Conservation (phyloP, 1,284 basidiomycete species). For the Caloboletus firmus region DNA sequence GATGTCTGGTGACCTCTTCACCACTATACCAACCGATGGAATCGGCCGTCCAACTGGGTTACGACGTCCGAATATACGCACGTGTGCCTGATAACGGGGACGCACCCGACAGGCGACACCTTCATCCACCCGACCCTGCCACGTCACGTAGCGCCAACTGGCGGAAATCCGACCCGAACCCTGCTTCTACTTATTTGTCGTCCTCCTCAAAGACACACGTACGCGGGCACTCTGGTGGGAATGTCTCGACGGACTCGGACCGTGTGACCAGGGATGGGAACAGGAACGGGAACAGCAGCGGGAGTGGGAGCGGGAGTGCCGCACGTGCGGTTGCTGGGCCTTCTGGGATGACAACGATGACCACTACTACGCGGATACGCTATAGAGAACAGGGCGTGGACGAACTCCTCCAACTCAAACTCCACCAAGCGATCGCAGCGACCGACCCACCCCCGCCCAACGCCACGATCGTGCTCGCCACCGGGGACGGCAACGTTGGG, state of each 20-base stretch:
- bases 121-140: slow-evolving; percentile 12
- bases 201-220: slow-evolving; percentile 18
- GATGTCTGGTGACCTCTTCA: slow-evolving; percentile 78
- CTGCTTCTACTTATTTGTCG: not conserved
- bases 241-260: slow-evolving; percentile 31
- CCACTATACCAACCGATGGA: slow-evolving; percentile 83
- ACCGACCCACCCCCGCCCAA: slow-evolving; percentile 60
- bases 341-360: slow-evolving; percentile 5
- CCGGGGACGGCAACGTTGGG: slow-evolving; percentile 85
- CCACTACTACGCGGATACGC: slow-evolving; percentile 38
- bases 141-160: slow-evolving; percentile 16
- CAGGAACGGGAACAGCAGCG: not conserved
- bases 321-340: slow-evolving; percentile 9
- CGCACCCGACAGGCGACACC: slow-evolving; percentile 48
- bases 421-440: slow-evolving; percentile 77
- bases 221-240: slow-evolving; percentile 35
- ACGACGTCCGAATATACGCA: slow-evolving; percentile 75
- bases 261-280: slow-evolving; percentile 6
- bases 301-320: slow-evolving; percentile 8
- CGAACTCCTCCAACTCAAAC: slow-evolving; percentile 83
- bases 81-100: slow-evolving; percentile 74
- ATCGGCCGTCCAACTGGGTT: slow-evolving; percentile 70
- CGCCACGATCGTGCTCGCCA: slow-evolving; percentile 82
- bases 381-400: slow-evolving; percentile 86
- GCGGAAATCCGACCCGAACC: slow-evolving; percentile 24